Conservation (phyloP, 225 moss, liverwort and hornwort species). For the Marchantia polymorpha region DNA sequence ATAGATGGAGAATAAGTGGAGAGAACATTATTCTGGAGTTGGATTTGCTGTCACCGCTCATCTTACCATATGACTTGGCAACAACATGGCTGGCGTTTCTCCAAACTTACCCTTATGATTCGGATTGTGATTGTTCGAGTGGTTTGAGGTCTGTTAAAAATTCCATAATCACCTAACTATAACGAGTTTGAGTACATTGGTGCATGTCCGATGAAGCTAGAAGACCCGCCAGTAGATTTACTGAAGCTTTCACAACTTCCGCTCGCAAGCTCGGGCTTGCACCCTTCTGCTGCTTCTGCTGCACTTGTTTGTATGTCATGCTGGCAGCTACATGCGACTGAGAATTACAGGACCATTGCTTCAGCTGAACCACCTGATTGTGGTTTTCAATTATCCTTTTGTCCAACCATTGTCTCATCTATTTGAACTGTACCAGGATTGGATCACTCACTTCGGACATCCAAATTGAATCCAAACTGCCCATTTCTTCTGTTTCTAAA, state of each 20-base stretch:
- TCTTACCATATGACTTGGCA: background rate
- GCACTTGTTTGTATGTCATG: background rate
- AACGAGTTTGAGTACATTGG: background rate
- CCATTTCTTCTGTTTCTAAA: background rate
- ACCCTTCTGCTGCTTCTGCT: background rate
- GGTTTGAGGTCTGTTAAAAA: background rate
- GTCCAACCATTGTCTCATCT: too few species aligned
- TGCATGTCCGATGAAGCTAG: background rate
- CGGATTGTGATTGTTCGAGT: slow-evolving; percentile 1
- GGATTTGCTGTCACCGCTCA: background rate
- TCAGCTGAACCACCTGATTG: background rate
- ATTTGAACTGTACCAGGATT: background rate
- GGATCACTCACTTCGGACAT: background rate
- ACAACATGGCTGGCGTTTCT: background rate
- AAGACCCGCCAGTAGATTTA: background rate
- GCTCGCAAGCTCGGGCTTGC: slow-evolving; percentile 3
- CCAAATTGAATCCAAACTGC: background rate
- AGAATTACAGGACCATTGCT: background rate
- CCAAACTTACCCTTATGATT: background rate
- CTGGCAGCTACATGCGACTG: background rate
- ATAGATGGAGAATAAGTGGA: background rate
- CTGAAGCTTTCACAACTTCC: background rate
- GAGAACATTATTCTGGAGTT: background rate
- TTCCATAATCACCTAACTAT: background rate
- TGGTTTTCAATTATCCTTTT: background rate